A percentile compares a stretch with the other conserved stretches of the same genome.
Evolutionary conservation across 441 rosid species (phyloP).

Genomic region (Pelargonium fulgidum): DNA sequence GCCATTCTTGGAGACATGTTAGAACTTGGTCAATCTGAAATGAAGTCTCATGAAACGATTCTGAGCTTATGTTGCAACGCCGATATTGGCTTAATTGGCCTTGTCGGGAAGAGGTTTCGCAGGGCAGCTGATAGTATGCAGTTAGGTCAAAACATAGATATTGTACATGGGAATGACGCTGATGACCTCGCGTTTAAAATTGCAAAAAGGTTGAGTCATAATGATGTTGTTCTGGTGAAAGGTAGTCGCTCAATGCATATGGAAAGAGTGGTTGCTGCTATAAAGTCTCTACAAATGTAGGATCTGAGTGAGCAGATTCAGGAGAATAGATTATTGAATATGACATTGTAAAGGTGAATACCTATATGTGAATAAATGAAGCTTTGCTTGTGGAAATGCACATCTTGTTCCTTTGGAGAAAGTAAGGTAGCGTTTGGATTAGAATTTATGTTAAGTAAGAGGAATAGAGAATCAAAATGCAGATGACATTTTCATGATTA

Average conservation of each 20-base stretch:
- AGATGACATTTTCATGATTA: no score
- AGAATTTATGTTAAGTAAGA: no score
- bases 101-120: slow-evolving; percentile 24
- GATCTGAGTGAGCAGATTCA: background rate
- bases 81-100: slow-evolving; percentile 20
- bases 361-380: no score
- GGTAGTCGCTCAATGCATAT: slow-evolving; percentile 25
- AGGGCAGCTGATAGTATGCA: slow-evolving; percentile 19
- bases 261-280: slow-evolving; percentile 23
- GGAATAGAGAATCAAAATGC: no score
- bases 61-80: slow-evolving; percentile 19
- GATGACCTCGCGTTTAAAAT: slow-evolving; percentile 24
- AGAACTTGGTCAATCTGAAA: slow-evolving; percentile 17
- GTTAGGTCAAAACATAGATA: slow-evolving; percentile 4
- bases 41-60: slow-evolving; percentile 17
- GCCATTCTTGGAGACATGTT: slow-evolving; percentile 32
- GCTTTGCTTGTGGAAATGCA: no score
- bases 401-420: no score
- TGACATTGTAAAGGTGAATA: no score
- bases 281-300: slow-evolving; percentile 13
- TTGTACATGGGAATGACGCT: slow-evolving; percentile 19
- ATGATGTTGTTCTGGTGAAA: slow-evolving; percentile 28
- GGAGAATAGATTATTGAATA: background rate
- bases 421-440: no score
- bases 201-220: slow-evolving; percentile 18